A percentile compares a stretch with the other conserved stretches of the same genome.
Evolutionary conservation across 805 yeast species (phyloP).

Genomic region (Torulaspora delbrueckii): DNA sequence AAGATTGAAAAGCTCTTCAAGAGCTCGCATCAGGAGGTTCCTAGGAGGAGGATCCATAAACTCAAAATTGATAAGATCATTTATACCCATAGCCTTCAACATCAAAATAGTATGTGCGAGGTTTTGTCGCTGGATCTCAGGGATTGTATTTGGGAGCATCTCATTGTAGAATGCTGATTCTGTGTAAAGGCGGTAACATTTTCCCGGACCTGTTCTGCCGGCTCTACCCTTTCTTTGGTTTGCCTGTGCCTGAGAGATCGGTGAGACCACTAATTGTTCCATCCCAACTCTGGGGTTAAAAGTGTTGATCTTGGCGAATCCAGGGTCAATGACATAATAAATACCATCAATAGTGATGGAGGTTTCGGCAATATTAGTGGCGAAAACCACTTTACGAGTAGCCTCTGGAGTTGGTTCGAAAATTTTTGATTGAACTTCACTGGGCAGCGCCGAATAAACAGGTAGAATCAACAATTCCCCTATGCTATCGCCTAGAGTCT

Average conservation of each 20-base stretch:
- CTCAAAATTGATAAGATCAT: conserved; percentile 72
- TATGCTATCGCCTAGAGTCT: conserved; percentile 56
- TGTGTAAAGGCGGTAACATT: conserved; percentile 87
- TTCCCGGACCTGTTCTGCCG: conserved; percentile 95
- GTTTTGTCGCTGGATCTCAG: conserved; percentile 90
- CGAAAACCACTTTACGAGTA: conserved; percentile 82
- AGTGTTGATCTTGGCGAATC: conserved; percentile 85
- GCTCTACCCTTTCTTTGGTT: conserved; percentile 96
- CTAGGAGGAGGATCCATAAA: conserved; percentile 89
- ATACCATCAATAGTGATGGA: conserved; percentile 95
- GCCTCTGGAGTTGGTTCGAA: conserved; percentile 85
- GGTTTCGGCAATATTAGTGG: conserved; percentile 96
- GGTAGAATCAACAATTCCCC: conserved; percentile 75
- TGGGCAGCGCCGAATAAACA: conserved; percentile 85
- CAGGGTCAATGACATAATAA: conserved; percentile 88
- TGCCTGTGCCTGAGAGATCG: conserved; percentile 93
- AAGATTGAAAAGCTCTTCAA: conserved; percentile 76
- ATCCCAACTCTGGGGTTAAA: conserved; percentile 86
- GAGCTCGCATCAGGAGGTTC: conserved; percentile 67
- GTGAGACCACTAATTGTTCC: conserved; percentile 78
- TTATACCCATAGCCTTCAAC: conserved; percentile 88
- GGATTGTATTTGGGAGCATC: conserved; percentile 73
- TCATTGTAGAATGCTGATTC: conserved; percentile 73
- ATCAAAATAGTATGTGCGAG: conserved; percentile 75
- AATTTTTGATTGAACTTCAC: conserved; percentile 82